A percentile compares a stretch with the other conserved stretches of the same genome.
Conservation (phyloP, 2,329 filamentous ascomycete genomes). For the Ophiocordyceps polyrhachis-furcata region DNA sequence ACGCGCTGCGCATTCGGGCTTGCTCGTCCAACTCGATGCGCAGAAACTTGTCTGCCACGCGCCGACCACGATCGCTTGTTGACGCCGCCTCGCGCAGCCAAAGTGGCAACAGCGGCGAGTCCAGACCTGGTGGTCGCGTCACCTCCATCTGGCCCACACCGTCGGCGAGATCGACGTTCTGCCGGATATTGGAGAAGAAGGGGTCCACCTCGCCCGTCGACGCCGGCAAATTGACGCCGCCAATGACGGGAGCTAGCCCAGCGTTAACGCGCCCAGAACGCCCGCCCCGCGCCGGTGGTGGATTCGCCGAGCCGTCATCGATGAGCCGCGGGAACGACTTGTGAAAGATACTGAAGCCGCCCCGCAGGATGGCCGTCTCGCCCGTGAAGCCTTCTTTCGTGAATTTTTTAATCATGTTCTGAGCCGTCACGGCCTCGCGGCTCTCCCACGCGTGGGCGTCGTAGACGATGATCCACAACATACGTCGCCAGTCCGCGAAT, state of each 20-base stretch:
- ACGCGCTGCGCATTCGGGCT: constrained; percentile 74
- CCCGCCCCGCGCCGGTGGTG: constrained; percentile 4
- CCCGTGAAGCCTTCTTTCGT: constrained; percentile 65
- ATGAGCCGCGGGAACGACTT: constrained; percentile 45
- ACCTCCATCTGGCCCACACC: constrained; percentile 73
- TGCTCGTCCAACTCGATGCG: constrained; percentile 72
- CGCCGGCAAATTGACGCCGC: constrained; percentile 66
- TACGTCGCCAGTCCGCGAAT: constrained; percentile 60
- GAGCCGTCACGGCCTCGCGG: constrained; percentile 61
- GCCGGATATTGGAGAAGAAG: constrained; percentile 90
- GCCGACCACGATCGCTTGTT: constrained; percentile 53
- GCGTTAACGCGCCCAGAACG: constrained; percentile 14
- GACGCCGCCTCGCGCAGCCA: constrained; percentile 62
- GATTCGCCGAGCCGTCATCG: constrained; percentile 26
- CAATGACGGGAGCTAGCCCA: constrained; percentile 53
- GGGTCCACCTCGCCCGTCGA: constrained; percentile 56
- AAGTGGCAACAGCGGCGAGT: constrained; percentile 38
- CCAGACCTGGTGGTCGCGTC: constrained; percentile 24
- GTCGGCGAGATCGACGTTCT: constrained; percentile 87
- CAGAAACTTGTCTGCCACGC: constrained; percentile 67
- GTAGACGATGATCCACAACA: constrained; percentile 69
- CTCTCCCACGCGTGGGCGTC: constrained; percentile 58
- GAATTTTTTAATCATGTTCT: constrained; percentile 91
- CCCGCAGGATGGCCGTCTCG: constrained; percentile 53
- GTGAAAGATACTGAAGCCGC: constrained; percentile 63